Percentiles rank a stretch among this genome's conserved stretches.
Conservation (phyloP, 2,329 filamentous ascomycete species). For the Davidsoniella eucalypti region DNA sequence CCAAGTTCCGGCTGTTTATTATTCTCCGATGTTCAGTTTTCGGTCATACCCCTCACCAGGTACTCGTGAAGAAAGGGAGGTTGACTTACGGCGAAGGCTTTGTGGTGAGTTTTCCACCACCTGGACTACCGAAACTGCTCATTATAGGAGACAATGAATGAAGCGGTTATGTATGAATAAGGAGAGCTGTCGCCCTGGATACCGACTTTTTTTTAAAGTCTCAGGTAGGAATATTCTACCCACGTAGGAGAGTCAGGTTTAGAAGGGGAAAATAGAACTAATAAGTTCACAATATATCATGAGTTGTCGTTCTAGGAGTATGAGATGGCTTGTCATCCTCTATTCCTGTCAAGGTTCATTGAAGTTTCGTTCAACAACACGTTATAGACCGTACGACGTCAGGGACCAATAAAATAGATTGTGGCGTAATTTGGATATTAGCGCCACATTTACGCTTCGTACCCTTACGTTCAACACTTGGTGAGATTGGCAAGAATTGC, state of each 20-base stretch:
- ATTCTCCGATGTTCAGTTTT: too few species aligned
- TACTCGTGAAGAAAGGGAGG: too few species aligned
- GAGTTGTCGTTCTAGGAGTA: neutral
- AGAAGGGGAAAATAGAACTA: neutral
- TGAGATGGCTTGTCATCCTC: too few species aligned
- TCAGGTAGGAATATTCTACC: neutral
- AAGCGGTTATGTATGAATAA: neutral
- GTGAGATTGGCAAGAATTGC: too few species aligned
- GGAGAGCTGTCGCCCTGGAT: neutral
- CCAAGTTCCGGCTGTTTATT: too few species aligned
- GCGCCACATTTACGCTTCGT: constrained; percentile 1
- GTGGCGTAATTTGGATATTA: constrained; percentile 6
- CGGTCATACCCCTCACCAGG: too few species aligned
- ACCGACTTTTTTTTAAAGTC: neutral
- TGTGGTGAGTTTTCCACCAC: constrained; percentile 40
- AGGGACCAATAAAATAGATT: constrained; percentile 3
- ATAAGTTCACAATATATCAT: neutral
- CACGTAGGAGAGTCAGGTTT: neutral
- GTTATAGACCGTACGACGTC: neutral
- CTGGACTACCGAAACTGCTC: constrained; percentile 55
- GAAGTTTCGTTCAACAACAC: neutral
- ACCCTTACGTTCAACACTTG: neutral
- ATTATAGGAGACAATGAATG: constrained; percentile 19
- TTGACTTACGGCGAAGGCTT: constrained; percentile 53
- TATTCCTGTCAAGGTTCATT: too few species aligned